Base-by-base conservation (phyloP, 73 alveolate species). In the Stentor roeselii region DNA sequence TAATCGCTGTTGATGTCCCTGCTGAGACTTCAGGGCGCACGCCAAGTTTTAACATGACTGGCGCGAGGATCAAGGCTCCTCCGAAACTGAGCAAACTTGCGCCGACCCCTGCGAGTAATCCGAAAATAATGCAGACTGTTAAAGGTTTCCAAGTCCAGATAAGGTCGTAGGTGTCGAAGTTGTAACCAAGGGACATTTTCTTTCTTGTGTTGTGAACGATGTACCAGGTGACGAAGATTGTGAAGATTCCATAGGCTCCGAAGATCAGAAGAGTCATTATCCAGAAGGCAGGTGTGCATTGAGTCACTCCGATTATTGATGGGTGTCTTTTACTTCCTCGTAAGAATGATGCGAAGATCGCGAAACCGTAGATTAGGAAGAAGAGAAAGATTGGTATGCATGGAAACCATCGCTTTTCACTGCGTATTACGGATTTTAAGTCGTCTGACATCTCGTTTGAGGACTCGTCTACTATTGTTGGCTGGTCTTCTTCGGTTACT, bases 21-120 rank as follows among this genome's bases (percentile, higher is more conserved):
- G 80, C 80, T 0, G 80, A 67, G 27, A 67, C 80, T 2, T 67
- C 80, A 27, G 80, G 80, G 2, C 80, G 0, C n/a, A 67, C 14
- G 2, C 80, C 80, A 32, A 67, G 14, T 34, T 21, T 32, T 1
- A 67, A 2, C 42, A 21, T 21, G 2, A 67, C 80, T 21, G 80
- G 80, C 15, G n/a, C 37, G 27, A 67, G n/a, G 21, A 67, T 32
- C 34, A 67, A 67, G 11, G 41, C 80, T 67, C 80, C 80, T 67
- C 80, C 80, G 11, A 67, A 32, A 21, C 80, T 32, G 15, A 67
- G 34, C 34, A 67, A 67, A 2, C 80, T 67, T 30, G 80, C 80
- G 42, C n/a, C n/a, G 34, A 67, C 34, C 42, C 80, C 80, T 0
- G 80, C 80, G 14, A 67, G 41, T 67, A 67, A 21, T n/a, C 41